Conservation (phyloP, 345 rosid species). For the Euphorbia peplus region DNA sequence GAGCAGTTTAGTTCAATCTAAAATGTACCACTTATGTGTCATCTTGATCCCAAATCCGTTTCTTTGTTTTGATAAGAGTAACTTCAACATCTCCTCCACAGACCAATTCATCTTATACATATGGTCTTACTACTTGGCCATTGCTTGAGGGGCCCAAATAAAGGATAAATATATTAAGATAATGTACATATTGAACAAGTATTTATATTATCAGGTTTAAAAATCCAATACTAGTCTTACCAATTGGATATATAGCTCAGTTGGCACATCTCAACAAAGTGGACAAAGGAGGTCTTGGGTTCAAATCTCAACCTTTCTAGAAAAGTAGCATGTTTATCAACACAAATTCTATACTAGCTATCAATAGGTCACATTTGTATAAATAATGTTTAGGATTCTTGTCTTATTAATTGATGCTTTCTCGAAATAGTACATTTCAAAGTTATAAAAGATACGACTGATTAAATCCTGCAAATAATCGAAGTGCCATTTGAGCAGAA, state of each 20-base stretch:
- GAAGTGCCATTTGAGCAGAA: not conserved
- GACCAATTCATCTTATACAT: no score
- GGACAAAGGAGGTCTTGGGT: no score
- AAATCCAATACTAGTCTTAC: no score
- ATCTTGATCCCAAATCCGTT: not conserved
- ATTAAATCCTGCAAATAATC: not conserved
- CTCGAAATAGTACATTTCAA: not conserved
- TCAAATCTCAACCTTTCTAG: no score
- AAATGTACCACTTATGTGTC: not conserved
- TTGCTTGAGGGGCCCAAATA: not conserved
- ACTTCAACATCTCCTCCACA: not conserved
- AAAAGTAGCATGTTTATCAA: no score
- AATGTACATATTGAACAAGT: not conserved
- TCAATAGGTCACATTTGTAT: no score
- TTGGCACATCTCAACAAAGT: no score
- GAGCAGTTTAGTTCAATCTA: not conserved
- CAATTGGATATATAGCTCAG: no score
- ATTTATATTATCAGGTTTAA: no score
- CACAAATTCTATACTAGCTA: no score
- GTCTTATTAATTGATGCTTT: not conserved
- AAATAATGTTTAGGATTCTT: no score
- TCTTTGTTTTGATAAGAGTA: not conserved
- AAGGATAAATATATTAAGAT: no score
- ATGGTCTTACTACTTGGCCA: not conserved
- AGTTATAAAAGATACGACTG: not conserved